Conservation (phyloP, 192 early-diverging fungal genomes). For the Jimgerdemannia flammicorona region DNA sequence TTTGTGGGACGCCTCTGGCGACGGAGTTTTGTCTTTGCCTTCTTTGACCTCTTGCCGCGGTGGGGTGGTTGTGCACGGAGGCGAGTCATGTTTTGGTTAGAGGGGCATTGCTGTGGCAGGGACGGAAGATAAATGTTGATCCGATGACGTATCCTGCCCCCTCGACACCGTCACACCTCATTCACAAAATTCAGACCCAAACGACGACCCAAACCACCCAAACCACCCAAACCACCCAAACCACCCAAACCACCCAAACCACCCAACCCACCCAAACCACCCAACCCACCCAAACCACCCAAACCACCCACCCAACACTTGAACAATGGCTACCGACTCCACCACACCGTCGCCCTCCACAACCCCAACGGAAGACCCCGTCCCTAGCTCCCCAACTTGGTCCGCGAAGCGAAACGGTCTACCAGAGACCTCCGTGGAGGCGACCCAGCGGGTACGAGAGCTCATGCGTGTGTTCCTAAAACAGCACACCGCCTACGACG, state of each 20-base stretch:
- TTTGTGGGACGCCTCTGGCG: neutral
- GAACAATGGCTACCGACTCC: neutral
- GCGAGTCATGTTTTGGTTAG: neutral
- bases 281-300: too few species aligned
- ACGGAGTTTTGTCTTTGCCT: neutral
- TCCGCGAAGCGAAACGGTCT: neutral
- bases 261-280: too few species aligned
- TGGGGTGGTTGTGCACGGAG: neutral
- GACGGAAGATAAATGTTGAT: too few species aligned
- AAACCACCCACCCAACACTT: neutral
- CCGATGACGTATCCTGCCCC: too few species aligned
- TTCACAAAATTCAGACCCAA: too few species aligned
- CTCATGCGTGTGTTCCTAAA: slow-evolving; percentile 57
- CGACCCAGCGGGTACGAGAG: neutral
- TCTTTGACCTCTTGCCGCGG: neutral
- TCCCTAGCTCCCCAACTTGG: neutral
- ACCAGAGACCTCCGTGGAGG: neutral
- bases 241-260: too few species aligned
- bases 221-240: too few species aligned
- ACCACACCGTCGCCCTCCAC: neutral
- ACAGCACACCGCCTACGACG: slow-evolving; percentile 86
- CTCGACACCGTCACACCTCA: too few species aligned
- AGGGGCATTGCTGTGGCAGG: too few species aligned
- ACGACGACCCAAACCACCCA: too few species aligned
- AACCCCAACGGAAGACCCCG: neutral